A percentile compares a stretch with the other conserved stretches of the same genome.
Evolutionary conservation across 192 early-diverging fungal genomes (phyloP).

Genomic region (Linnemannia schmuckeri): DNA sequence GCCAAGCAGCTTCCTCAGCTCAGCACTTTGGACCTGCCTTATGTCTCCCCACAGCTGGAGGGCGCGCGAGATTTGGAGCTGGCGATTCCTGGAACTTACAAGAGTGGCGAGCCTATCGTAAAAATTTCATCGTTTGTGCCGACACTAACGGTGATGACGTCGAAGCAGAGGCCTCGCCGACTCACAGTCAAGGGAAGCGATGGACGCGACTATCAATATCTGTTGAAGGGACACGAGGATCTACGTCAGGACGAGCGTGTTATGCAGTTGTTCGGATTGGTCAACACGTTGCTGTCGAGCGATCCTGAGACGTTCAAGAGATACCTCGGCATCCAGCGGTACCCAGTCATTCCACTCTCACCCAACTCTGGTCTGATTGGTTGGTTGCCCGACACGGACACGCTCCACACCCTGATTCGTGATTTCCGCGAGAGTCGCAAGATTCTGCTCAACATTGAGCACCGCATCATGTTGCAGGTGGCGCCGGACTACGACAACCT

Average conservation of each 20-base stretch:
- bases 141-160: constrained; percentile 85
- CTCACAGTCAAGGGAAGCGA: constrained; percentile 89
- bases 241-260: constrained; percentile 98
- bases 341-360: constrained; percentile 93
- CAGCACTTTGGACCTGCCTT: constrained; percentile 87
- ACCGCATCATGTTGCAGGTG: constrained; percentile 91
- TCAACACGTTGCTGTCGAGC: constrained; percentile 87
- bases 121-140: constrained; percentile 89
- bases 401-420: constrained; percentile 85
- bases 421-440: constrained; percentile 88
- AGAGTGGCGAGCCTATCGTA: constrained; percentile 88
- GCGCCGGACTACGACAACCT: constrained; percentile 93
- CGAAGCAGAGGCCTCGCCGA: constrained; percentile 93
- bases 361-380: constrained; percentile 96
- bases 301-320: constrained; percentile 92
- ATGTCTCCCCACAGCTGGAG: constrained; percentile 90
- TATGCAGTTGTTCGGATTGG: constrained; percentile 98
- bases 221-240: constrained; percentile 98
- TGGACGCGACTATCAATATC: constrained; percentile 89
- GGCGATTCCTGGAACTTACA: constrained; percentile 90
- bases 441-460: constrained; percentile 90
- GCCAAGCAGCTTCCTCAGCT: constrained; percentile 85
- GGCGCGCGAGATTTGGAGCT: constrained; percentile 88
- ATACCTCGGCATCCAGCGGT: constrained; percentile 91
- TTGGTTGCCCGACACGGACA: constrained; percentile 92